Evolutionary conservation across 768 basidiomycete genomes (phyloP), one percentile per base, ranked within the genome.

Genomic region (Dendrothele bispora): DNA sequence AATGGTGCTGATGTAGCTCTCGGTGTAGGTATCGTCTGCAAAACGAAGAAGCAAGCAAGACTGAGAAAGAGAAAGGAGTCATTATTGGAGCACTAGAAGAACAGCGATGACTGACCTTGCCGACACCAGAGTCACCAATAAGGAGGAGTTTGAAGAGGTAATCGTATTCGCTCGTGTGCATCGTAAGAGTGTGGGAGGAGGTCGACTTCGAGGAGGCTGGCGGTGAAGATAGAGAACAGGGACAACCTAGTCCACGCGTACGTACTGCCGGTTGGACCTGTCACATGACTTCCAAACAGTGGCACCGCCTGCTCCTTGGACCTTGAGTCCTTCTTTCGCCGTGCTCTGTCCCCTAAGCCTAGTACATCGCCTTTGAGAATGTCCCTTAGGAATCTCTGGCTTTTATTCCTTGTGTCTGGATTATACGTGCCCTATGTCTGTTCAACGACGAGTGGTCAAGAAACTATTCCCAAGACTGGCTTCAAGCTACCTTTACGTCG

Each of bases 1-100:
- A 69, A 98, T 98, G 30, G 95, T 98, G 50, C 87, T 90, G 65
- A 98, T 95, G 71, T 95, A 98, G 58, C 89, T 92, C 67, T 95
- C 93, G 43, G 95, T 97, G 77, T 95, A 98, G 42, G 93, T 90
- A 68, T 98, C 95, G 71, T 98, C 95, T 52, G 90, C 89, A 61
- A 93, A 93, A 65, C 91, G 91, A 56, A 93, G 79, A 54, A 93
- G 84, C 57, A 93, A 75, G 72, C 91, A 93, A 39, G 95, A 98
- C 87, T 98, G 49, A 56, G 58, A 56, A 60, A 58, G 55, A 53
- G 49, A 45, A 56, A 54, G 49, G 49, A 56, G 48, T 47, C 24
- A 35, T 45, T 34, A 43, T 14, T 43, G 41, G 28, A 14, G 24
- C 46, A 52, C 34, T 41, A 53, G 48, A 50, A 50, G 47, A 53